These are phyloP conservation scores for Ceratocystis alfenasii DNA, from an alignment of 2,329 filamentous ascomycete species.

Conservation along the genomic window DNA sequence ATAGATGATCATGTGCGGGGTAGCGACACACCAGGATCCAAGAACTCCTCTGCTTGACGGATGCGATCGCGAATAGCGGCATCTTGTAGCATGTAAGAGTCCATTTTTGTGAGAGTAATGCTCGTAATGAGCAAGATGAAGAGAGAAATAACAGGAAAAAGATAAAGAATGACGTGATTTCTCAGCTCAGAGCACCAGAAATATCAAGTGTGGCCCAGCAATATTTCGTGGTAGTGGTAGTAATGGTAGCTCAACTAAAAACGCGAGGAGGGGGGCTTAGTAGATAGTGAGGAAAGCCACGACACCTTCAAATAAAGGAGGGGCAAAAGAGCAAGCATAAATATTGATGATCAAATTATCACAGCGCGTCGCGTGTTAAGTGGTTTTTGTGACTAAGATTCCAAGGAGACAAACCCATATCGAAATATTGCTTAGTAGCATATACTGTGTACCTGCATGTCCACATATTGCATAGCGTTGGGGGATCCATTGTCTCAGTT, in stretches of 20 bases:
- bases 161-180: background rate
- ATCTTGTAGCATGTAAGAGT: slow-evolving; percentile 65
- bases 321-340: slow-evolving; percentile 13
- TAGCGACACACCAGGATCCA: slow-evolving; percentile 64
- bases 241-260: background rate
- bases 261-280: background rate
- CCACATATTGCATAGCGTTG: background rate
- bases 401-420: background rate
- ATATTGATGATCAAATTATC: background rate
- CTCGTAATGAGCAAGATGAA: background rate
- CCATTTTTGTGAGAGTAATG: slow-evolving; percentile 41
- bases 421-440: background rate
- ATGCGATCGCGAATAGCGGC: slow-evolving; percentile 74
- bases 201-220: background rate
- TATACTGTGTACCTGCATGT: background rate
- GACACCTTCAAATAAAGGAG: slow-evolving; percentile 16
- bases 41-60: slow-evolving; percentile 78
- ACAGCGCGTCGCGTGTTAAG: slow-evolving; percentile 22
- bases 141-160: background rate
- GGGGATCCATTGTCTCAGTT: background rate
- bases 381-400: slow-evolving; percentile 8
- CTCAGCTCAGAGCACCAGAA: background rate
- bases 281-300: background rate
- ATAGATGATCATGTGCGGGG: background rate
- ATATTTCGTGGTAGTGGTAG: background rate